Evolutionary conservation across 163 green algal species (phyloP).

Genomic region (Volvox carteri): DNA sequence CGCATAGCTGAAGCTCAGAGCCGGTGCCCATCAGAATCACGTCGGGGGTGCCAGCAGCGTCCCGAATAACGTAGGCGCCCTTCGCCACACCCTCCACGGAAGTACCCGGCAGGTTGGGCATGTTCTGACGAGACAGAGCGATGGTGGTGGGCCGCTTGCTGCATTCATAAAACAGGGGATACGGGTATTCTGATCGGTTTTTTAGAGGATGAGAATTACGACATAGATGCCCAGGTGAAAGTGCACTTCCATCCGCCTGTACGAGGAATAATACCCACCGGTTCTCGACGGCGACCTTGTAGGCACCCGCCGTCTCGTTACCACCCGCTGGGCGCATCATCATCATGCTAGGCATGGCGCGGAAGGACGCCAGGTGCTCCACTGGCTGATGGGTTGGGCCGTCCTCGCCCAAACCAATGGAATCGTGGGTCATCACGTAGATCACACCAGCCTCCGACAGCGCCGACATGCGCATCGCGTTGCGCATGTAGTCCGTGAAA

Average conservation of each 20-base stretch:
- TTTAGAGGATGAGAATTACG: no score
- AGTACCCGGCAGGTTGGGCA: slow-evolving; percentile 94
- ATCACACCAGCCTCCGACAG: slow-evolving; percentile 83
- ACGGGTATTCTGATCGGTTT: no score
- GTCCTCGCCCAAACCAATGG: slow-evolving; percentile 99
- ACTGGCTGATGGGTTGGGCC: slow-evolving; percentile 98
- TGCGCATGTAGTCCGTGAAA: slow-evolving; percentile 99
- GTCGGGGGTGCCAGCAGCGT: slow-evolving; percentile 81
- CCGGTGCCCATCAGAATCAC: slow-evolving; percentile 94
- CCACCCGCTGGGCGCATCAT: slow-evolving; percentile 96
- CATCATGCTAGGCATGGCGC: slow-evolving; percentile 98
- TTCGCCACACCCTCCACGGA: slow-evolving; percentile 86
- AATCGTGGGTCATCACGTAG: slow-evolving; percentile 99
- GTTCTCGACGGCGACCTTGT: slow-evolving; percentile 89
- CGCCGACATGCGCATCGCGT: slow-evolving; percentile 95
- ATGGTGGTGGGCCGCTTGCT: slow-evolving; percentile 89
- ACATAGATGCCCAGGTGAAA: no score
- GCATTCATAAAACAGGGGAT: background rate
- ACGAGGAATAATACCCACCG: slow-evolving; percentile 35
- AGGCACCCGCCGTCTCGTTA: slow-evolving; percentile 96
- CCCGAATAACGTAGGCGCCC: slow-evolving; percentile 94
- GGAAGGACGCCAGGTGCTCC: slow-evolving; percentile 99
- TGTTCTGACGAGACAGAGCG: slow-evolving; percentile 96
- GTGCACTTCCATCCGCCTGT: no score
- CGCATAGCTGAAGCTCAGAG: slow-evolving; percentile 93